Evolutionary conservation across 2,329 filamentous ascomycete genomes (phyloP), one percentile per base, ranked within the genome.

Genomic region (Bertia moriformis): DNA sequence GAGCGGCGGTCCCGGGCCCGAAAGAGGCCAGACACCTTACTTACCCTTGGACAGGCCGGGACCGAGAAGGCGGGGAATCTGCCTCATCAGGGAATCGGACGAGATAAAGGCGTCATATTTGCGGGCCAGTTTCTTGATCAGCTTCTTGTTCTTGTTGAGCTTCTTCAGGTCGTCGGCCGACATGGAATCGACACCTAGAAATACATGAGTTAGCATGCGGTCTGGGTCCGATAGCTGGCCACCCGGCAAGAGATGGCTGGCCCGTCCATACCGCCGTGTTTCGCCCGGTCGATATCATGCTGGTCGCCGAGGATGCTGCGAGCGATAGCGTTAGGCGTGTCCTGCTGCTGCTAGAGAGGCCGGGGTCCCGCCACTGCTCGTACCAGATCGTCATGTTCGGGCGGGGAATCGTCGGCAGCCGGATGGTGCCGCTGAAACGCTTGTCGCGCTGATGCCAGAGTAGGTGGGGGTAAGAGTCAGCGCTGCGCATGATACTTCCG

Each of bases 361-460:
- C 45, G 51, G 49, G 49, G 48, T 46, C 45, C 47, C 47, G 50
- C 48, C 42, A 50, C 51, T 82, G n/a, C n/a, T n/a, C n/a, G n/a
- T n/a, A n/a, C n/a, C n/a, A 93, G 71, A 93, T 78, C 69, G 63
- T 67, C 85, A 93, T 91, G 73, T 79, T 78, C 62, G 86, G 91
- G 62, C 86, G 87, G 56, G 88, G 91, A 54, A 96, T 74, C 58
- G 78, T 73, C 52, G 89, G 88, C 58, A 96, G 83, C 72, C 83
- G 87, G 75, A 98, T 84, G 66, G 91, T 96, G 68, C 91, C 91
- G 43, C 85, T 93, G 89, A 98, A 98, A 94, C 89, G 89, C 89
- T 98, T 98, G 75, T 98, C 91, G 86, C 91, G 89, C 82, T 96
- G n/a, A n/a, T n/a, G n/a, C n/a, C n/a, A n/a, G n/a, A n/a, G n/a